Base-by-base conservation (phyloP, 371 early-diverging fungal species). In the Fennellomyces sp. region DNA sequence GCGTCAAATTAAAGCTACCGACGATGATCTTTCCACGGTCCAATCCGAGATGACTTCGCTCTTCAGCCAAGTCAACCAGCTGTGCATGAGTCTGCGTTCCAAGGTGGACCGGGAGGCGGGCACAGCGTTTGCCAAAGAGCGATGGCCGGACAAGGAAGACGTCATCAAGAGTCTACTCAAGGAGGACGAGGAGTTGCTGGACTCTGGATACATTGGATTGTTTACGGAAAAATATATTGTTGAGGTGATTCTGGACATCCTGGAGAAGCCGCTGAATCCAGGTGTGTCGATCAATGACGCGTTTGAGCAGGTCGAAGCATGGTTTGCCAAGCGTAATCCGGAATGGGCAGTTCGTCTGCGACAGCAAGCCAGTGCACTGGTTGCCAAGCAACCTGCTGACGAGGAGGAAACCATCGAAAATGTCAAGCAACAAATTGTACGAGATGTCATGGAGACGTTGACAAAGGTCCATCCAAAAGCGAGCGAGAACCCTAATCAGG, bases 301-400 rank as follows among this genome's bases (percentile, higher is more conserved):
- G 13, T 78, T 65, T 58, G 56, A 42, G 12, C 52, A 57, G 13
- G 50, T 78, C 3, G 60, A 70, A 38, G 48, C 56, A 8, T 78
- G 75, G 75, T 64, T 78, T 1, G 38, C 50, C 2, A 48, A 56
- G 27, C 52, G 72, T 50, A 68, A 75, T 17, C 30, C 33, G 10
- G 64, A 69, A 11, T 78, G 72, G 72, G 66, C 73, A 23, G 36
- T 65, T n/a, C 64, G 78, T 10, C 48, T 78, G 38, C 64, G 69
- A 23, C 75, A 78, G 33, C 78, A 78, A 42, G 61, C 75, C 25
- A 61, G 62, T 8, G 45, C 61, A 0, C 61, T 78, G 29, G 56
- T 74, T 4, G 67, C 63, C 1, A 68, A 70, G 30, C 69, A 71
- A 25, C 66, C 61, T n/a, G 49, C 47, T 3, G 64, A 66, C n/a